Percentiles rank a stretch among this genome's conserved stretches.
Evolutionary conservation across 2,329 filamentous ascomycete species (phyloP).

Genomic region (Zymoseptoria pseudotritici): DNA sequence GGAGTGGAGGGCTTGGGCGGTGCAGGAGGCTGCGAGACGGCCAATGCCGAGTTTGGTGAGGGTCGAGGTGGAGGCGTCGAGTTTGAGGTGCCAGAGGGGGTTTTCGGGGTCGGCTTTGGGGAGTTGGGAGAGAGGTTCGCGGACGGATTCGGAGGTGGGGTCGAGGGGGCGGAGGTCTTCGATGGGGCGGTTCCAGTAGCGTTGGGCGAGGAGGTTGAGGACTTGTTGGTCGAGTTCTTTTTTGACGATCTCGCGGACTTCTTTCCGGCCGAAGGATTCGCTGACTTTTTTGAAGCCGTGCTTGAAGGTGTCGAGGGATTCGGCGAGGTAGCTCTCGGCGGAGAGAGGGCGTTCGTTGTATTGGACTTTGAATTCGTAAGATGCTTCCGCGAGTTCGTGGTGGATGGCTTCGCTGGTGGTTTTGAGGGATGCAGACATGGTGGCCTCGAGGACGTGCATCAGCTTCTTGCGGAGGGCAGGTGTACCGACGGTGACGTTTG

Average conservation of each 20-base stretch:
- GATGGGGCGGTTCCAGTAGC: slow-evolving; percentile 96
- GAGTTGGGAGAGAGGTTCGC: slow-evolving; percentile 51
- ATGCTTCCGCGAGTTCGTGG: slow-evolving; percentile 91
- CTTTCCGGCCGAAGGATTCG: slow-evolving; percentile 77
- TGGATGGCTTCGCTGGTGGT: slow-evolving; percentile 86
- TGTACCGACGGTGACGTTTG: slow-evolving; percentile 65
- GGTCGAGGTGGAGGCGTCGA: slow-evolving; percentile 83
- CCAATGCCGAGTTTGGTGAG: slow-evolving; percentile 93
- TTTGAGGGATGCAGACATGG: slow-evolving; percentile 88
- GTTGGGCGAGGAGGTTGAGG: slow-evolving; percentile 80
- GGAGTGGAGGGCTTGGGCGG: slow-evolving; percentile 77
- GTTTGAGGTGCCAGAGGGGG: slow-evolving; percentile 85
- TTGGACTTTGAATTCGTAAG: slow-evolving; percentile 98
- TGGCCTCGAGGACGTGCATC: slow-evolving; percentile 94
- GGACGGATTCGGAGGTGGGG: slow-evolving; percentile 17
- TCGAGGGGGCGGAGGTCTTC: slow-evolving; percentile 60
- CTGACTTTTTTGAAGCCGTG: slow-evolving; percentile 94
- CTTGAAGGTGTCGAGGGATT: slow-evolving; percentile 93
- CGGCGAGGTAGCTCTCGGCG: slow-evolving; percentile 92
- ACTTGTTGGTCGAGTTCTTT: slow-evolving; percentile 90
- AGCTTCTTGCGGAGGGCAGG: slow-evolving; percentile 85
- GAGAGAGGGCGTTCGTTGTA: slow-evolving; percentile 95
- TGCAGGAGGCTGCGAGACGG: slow-evolving; percentile 81
- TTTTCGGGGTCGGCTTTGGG: slow-evolving; percentile 80
- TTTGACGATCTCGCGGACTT: slow-evolving; percentile 86